Percentiles rank a stretch among this genome's conserved stretches.
Evolutionary conservation across 2,329 filamentous ascomycete species (phyloP).

Genomic region (Onygenales sp.): DNA sequence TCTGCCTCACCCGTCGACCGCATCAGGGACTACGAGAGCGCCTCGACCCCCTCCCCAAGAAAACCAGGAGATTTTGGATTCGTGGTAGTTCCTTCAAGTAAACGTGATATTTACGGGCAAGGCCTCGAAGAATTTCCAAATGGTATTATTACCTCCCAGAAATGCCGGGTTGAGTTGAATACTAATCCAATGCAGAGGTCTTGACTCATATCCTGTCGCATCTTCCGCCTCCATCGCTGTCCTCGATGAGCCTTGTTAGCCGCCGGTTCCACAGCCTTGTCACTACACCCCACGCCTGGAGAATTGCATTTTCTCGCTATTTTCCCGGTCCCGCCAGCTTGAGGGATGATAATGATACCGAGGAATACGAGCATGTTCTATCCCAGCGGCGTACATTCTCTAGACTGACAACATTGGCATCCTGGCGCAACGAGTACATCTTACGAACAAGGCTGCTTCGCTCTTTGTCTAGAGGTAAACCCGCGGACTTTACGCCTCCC

Average conservation of each 20-base stretch:
- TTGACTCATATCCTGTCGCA: conserved; percentile 86
- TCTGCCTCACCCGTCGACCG: conserved; percentile 40
- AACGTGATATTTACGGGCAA: conserved; percentile 34
- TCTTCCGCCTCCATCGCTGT: conserved; percentile 74
- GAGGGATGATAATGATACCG: conserved; percentile 33
- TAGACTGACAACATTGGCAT: conserved; percentile 71
- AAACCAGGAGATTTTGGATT: conserved; percentile 39
- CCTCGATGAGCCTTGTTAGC: conserved; percentile 74
- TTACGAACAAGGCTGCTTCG: conserved; percentile 74
- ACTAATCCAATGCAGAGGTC: conserved; percentile 56
- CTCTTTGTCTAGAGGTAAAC: conserved; percentile 73
- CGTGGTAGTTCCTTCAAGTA: conserved; percentile 39
- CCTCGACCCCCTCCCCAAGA: conserved; percentile 26
- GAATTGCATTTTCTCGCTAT: conserved; percentile 80
- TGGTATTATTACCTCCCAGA: conserved; percentile 43
- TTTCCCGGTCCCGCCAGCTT: conserved; percentile 68
- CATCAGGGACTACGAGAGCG: conserved; percentile 48
- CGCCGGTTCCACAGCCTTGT: conserved; percentile 78
- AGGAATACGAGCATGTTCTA: conserved; percentile 47
- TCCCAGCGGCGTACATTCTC: conserved; percentile 73
- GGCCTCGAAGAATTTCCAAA: conserved; percentile 63
- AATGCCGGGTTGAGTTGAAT: conserved; percentile 6
- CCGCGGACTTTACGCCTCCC: conserved; percentile 44
- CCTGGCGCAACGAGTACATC: conserved; percentile 94
- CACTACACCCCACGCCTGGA: conserved; percentile 87